Percentiles rank a stretch among this genome's conserved stretches.
These are phyloP conservation scores for Neonectria magnoliae DNA, from an alignment of 2,329 filamentous ascomycete species.

Conservation along the genomic window DNA sequence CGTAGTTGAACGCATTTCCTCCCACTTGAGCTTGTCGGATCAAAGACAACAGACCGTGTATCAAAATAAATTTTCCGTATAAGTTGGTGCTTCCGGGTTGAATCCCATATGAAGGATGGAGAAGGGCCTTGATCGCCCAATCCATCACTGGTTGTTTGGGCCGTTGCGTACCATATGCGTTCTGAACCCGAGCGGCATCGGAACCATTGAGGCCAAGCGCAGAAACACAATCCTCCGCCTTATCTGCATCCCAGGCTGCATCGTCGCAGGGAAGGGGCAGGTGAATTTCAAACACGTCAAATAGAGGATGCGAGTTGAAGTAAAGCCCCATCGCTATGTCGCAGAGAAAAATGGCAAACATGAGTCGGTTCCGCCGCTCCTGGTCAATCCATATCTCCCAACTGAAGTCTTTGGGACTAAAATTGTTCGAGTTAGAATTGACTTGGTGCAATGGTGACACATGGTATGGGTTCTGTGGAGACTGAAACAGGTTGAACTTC, in stretches of 20 bases:
- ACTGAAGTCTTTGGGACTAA: constrained; percentile 65
- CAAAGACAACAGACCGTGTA: constrained; percentile 74
- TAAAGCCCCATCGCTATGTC: constrained; percentile 75
- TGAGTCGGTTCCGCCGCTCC: constrained; percentile 72
- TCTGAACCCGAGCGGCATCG: constrained; percentile 63
- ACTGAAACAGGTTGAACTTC: constrained; percentile 64
- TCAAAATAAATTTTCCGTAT: constrained; percentile 78
- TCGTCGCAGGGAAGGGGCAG: constrained; percentile 79
- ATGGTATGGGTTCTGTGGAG: constrained; percentile 58
- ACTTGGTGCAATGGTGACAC: constrained; percentile 71
- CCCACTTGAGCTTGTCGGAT: constrained; percentile 59
- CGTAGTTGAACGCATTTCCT: constrained; percentile 54
- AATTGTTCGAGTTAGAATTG: constrained; percentile 56
- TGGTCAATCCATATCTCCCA: constrained; percentile 77
- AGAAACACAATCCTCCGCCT: constrained; percentile 67
- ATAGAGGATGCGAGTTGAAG: constrained; percentile 73
- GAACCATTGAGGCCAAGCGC: constrained; percentile 72
- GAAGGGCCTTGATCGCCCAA: constrained; percentile 68
- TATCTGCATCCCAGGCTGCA: constrained; percentile 76
- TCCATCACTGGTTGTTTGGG: constrained; percentile 73
- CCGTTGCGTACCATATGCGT: constrained; percentile 70
- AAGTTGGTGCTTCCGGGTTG: constrained; percentile 74
- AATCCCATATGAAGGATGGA: constrained; percentile 68
- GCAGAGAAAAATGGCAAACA: constrained; percentile 72
- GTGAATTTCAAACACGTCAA: constrained; percentile 71